A percentile compares a stretch with the other conserved stretches of the same genome.
Conservation (phyloP, 2,329 filamentous ascomycete species). For the Elsinoe necatrix region DNA sequence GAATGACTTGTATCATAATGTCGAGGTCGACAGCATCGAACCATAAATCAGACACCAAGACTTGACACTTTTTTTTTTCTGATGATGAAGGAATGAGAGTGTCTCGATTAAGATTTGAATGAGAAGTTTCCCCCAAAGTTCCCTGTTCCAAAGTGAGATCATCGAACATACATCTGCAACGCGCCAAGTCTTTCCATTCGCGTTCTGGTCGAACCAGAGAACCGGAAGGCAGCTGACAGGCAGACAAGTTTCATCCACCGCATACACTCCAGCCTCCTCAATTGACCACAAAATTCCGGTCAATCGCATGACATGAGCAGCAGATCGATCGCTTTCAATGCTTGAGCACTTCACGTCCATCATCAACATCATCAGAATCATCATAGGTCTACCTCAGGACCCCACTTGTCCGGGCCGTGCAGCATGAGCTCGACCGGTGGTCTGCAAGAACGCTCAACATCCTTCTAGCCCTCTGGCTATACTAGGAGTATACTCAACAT, state of each 20-base stretch:
- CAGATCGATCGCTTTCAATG: neutral
- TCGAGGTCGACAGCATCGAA: neutral
- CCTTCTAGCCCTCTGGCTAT: neutral
- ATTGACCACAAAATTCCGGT: neutral
- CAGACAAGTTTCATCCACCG: slow-evolving; percentile 2
- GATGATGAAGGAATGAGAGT: neutral
- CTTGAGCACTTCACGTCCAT: neutral
- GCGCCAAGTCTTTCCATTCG: slow-evolving; percentile 10
- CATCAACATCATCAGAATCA: neutral
- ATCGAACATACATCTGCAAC: slow-evolving; percentile 3
- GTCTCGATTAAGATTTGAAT: neutral
- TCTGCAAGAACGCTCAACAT: slow-evolving; percentile 1
- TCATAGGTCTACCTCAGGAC: neutral
- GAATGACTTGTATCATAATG: neutral
- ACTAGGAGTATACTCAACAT: neutral
- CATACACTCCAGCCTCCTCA: neutral
- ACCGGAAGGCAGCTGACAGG: slow-evolving; percentile 6
- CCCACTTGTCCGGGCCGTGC: slow-evolving; percentile 7
- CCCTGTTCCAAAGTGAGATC: slow-evolving; percentile 2
- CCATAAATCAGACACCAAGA: neutral
- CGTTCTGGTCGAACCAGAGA: slow-evolving; percentile 2
- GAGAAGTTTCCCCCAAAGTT: neutral
- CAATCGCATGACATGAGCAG: slow-evolving; percentile 1
- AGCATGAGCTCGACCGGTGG: slow-evolving; percentile 13
- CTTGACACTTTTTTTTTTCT: neutral